A percentile compares a stretch with the other conserved stretches of the same genome.
Evolutionary conservation across 2,329 filamentous ascomycete species (phyloP).

Genomic region (Fusarium clavum): DNA sequence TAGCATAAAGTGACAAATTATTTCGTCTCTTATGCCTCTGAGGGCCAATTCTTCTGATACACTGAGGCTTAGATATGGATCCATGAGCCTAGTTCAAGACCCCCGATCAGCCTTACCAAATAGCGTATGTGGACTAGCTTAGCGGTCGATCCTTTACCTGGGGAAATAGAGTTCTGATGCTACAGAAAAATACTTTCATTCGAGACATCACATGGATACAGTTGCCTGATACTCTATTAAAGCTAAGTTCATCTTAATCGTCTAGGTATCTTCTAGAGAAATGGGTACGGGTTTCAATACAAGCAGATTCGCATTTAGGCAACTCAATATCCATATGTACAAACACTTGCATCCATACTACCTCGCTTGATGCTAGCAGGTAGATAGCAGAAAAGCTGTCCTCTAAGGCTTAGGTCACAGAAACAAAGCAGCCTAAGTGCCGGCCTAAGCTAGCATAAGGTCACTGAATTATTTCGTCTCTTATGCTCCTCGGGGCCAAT

Average conservation of each 20-base stretch:
- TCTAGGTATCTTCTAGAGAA: too few relatives aligned
- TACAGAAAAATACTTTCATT: not conserved
- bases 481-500: not conserved
- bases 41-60: too few relatives aligned
- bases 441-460: not conserved
- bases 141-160: not conserved
- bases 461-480: not conserved
- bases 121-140: not conserved
- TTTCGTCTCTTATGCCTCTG: too few relatives aligned
- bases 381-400: not conserved
- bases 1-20: too few relatives aligned
- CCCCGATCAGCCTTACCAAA: slow-evolving; percentile 30
- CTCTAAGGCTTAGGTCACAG: not conserved
- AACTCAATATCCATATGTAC: too few relatives aligned
- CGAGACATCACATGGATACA: slow-evolving; percentile 1
- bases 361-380: not conserved
- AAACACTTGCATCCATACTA: not conserved
- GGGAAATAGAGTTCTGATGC: not conserved
- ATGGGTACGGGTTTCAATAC: too few relatives aligned
- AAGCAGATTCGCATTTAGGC: too few relatives aligned
- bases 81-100: not conserved
- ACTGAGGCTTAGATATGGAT: not conserved
- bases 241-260: too few relatives aligned
- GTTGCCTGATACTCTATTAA: too few relatives aligned
- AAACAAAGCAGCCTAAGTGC: not conserved